Base-by-base conservation (phyloP, 441 rosid species). In the Gossypium trilobum region DNA sequence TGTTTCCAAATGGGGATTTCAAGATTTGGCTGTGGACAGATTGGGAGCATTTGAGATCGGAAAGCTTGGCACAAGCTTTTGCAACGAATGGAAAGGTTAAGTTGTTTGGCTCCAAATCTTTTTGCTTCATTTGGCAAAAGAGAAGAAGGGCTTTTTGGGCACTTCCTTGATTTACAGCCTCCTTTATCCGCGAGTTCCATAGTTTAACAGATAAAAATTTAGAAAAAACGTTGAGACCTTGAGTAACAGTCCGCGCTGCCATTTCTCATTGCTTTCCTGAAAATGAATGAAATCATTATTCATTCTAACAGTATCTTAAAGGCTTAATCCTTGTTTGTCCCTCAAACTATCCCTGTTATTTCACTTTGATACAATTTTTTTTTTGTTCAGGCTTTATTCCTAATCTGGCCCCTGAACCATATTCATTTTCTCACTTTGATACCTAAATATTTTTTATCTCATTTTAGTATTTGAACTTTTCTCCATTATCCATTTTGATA, bases 31-130 rank as follows among this genome's bases (percentile, higher is more conserved):
- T 50, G 36, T 85, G 92, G 64, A 89, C 44, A 63, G 75, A 66
- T 29, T 85, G 79, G 7, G 82, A 70, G 66, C 11, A 56, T 0
- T 17, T 25, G 27, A 71, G 73, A 20, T 74, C 63, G 36, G 80
- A 73, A 65, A 87, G 80, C 73, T 69, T 79, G 52, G 87, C 91
- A 50, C 87, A 88, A 1, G 95, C 92, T 78, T 89, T 89, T 46
- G 84, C 84, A 14, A 88, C 20, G 70, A 88, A 82, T n/a, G 91
- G 89, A 48, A 86, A 89, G 36, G 91, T 89, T 1, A 77, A 80
- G 74, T 84, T 84, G 84, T 81, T 78, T 0, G 94, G 88, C 48
- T 83, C 73, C 5, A 77, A 4, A 39, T 84, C 85, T 9, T 59
- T 59, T 16, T 77, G 84, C 75, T 85, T 85, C 88, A 88, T 76